Percentiles rank a stretch among this genome's conserved stretches.
phyloP scores from a whole-genome alignment of 805 yeast genomes.

The Saccharomyces mikatae region DNA sequence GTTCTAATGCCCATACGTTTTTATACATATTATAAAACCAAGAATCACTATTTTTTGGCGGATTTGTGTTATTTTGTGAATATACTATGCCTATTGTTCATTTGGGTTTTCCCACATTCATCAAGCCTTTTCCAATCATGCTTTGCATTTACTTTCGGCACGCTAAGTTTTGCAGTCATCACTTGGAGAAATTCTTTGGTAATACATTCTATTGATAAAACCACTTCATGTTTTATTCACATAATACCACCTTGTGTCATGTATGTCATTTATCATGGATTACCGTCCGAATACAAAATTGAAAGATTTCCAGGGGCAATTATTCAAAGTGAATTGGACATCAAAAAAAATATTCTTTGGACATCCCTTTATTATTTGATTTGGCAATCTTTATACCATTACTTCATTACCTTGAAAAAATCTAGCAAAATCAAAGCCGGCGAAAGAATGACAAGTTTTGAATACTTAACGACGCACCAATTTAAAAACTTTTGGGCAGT shows the following conservation, averaged over 20 bases:
- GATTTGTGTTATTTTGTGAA: constrained; percentile 92
- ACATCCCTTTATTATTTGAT: constrained; percentile 75
- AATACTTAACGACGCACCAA: constrained; percentile 67
- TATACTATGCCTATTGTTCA: constrained; percentile 52
- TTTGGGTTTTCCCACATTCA: constrained; percentile 80
- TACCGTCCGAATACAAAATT: constrained; percentile 43
- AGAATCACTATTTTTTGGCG: constrained; percentile 81
- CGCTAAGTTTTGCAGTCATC: constrained; percentile 85
- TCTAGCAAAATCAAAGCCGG: constrained; percentile 81
- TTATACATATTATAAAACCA: constrained; percentile 69
- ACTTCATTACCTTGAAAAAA: constrained; percentile 76
- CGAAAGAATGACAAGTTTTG: constrained; percentile 71
- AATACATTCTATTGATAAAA: constrained; percentile 83
- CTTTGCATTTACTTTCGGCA: constrained; percentile 81
- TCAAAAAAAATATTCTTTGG: constrained; percentile 45
- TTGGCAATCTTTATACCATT: constrained; percentile 89
- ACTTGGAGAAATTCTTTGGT: constrained; percentile 95
- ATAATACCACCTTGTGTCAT: constrained; percentile 81
- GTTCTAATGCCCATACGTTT: constrained; percentile 77
- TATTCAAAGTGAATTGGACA: constrained; percentile 56
- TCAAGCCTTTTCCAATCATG: constrained; percentile 68
- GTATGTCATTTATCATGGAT: constrained; percentile 77
- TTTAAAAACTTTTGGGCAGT: constrained; percentile 69
- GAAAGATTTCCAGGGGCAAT: constrained; percentile 71
- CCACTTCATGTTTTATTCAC: constrained; percentile 86